A percentile compares a stretch with the other conserved stretches of the same genome.
phyloP scores from a whole-genome alignment of 345 rosid genomes.

The Aegle marmelos region DNA sequence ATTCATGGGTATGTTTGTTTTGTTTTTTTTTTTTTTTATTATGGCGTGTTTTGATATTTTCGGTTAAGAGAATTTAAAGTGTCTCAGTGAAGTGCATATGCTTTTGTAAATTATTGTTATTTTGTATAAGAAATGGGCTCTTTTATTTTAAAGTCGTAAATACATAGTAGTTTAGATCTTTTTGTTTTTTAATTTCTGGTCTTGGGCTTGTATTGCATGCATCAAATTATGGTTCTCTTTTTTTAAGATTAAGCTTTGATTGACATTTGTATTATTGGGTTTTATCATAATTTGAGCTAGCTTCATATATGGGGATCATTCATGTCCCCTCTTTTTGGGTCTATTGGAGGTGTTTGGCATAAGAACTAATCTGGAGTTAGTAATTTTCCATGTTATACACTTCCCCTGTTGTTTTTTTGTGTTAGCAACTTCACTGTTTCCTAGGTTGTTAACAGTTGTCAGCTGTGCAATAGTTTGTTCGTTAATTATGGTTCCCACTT shows the following conservation, averaged over 20 bases:
- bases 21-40: constrained; percentile 20
- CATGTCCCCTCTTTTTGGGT: background rate
- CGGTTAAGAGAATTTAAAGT: background rate
- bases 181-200: constrained; percentile 1
- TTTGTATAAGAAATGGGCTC: background rate
- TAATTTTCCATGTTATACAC: background rate
- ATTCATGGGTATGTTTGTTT: constrained; percentile 27
- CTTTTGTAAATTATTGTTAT: background rate
- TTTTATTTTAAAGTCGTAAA: background rate
- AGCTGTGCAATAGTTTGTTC: background rate
- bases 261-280: background rate
- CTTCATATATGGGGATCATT: background rate
- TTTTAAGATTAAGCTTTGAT: background rate
- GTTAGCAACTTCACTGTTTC: background rate
- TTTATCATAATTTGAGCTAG: background rate
- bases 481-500: background rate
- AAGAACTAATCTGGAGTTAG: background rate
- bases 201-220: background rate
- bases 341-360: background rate
- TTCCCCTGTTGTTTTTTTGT: background rate
- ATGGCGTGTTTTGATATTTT: constrained; percentile 13
- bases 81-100: constrained; percentile 6
- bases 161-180: constrained; percentile 11
- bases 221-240: background rate
- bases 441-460: background rate